phyloP scores from a whole-genome alignment of 192 early-diverging fungal species.

The Dissophora globulifera region DNA sequence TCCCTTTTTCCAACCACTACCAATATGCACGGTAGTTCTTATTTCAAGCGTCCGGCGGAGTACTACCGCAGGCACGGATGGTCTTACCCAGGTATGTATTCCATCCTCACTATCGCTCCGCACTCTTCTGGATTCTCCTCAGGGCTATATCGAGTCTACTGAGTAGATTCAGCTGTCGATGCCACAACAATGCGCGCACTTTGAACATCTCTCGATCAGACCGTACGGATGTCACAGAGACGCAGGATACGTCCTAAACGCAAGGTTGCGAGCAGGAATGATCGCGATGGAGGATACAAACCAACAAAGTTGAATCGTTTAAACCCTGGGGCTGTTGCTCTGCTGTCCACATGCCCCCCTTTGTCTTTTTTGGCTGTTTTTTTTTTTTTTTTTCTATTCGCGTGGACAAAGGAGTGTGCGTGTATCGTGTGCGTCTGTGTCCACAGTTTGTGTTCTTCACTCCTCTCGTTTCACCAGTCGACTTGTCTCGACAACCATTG shows the following conservation, averaged over 20 bases:
- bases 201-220: too few relatives aligned
- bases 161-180: too few relatives aligned
- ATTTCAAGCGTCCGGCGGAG: constrained; percentile 37
- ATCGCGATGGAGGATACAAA: too few relatives aligned
- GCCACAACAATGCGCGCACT: too few relatives aligned
- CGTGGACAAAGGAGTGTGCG: too few relatives aligned
- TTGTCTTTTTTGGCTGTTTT: too few relatives aligned
- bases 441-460: not conserved
- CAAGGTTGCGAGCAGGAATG: too few relatives aligned
- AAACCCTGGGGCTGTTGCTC: not conserved
- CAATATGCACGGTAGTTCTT: constrained; percentile 6
- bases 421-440: not conserved
- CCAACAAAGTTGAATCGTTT: too few relatives aligned
- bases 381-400: too few relatives aligned
- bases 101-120: not conserved
- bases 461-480: not conserved
- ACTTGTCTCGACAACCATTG: not conserved
- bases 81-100: constrained; percentile 45
- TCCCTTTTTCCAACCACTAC: not conserved
- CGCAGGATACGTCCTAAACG: too few relatives aligned
- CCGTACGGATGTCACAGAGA: too few relatives aligned
- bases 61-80: constrained; percentile 33
- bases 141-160: too few relatives aligned
- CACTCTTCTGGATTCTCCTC: not conserved
- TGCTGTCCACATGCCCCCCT: not conserved